Base-by-base conservation (phyloP, 2,329 filamentous ascomycete genomes). In the Periconia sp. region DNA sequence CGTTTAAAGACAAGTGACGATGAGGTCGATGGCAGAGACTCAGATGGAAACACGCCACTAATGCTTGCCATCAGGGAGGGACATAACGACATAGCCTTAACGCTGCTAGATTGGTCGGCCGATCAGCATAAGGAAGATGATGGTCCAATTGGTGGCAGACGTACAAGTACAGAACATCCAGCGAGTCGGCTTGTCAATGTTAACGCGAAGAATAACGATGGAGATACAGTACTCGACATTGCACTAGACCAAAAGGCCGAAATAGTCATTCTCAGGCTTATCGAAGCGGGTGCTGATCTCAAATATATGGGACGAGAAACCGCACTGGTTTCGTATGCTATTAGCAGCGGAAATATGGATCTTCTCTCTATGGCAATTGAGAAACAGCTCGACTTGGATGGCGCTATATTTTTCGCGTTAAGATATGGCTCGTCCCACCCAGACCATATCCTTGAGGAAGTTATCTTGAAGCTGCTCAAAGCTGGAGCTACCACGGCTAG, bases 21-120 rank as follows among this genome's bases (percentile, higher is more conserved):
- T 18, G 28, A 42, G 1, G 16, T 50, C 13, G 15, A 29, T 36
- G n/a, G 35, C 13, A 52, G 17, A 40, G 48, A 52, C 28, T 33
- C 37, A 4, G 34, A 43, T 21, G 37, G 34, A 23, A 43, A 52
- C 29, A 52, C 48, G 12, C 41, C 37, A 37, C 30, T 52, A 23
- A n/a, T 40, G 7, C 7, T 52, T 28, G 41, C 45, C 15, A 48
- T 52, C 17, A 38, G 48, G 37, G 45, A 52, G 5, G 2, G 28
- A 8, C 37, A 46, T 13, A 31, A 48, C n/a, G 33, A 52, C 34
- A 42, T 52, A 23, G 48, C 45, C 4, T 25, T 48, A 22, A n/a
- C 13, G 23, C 17, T 52, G 31, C 31, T 52, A n/a, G n/a, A n/a
- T n/a, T n/a, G n/a, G n/a, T n/a, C n/a, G n/a, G n/a, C n/a, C n/a